Percentiles rank a stretch among this genome's conserved stretches.
These are phyloP conservation scores for Raphidocelis subcapitata DNA, from an alignment of 139 green algal species.

Conservation along the genomic window DNA sequence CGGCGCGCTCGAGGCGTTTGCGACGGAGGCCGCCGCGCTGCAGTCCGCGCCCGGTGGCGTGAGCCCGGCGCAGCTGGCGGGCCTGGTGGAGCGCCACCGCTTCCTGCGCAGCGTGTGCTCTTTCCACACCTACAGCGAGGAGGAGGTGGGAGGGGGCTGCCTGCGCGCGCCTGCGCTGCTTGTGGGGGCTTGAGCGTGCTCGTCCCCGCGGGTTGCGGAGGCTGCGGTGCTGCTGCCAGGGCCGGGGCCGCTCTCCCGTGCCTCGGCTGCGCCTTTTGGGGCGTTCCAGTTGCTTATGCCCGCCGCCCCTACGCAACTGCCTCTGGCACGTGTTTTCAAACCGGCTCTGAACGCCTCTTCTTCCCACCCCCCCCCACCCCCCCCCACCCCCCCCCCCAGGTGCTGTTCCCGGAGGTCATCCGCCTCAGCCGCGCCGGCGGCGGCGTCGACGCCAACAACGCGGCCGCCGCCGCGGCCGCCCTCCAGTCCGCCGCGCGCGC, in stretches of 20 bases:
- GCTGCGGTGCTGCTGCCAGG: too few species aligned
- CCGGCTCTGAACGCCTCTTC: too few species aligned
- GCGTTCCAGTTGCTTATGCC: too few species aligned
- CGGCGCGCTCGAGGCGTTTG: conserved; percentile 76
- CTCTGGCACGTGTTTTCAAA: too few species aligned
- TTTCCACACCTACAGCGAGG: conserved; percentile 88
- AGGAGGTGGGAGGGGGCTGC: conserved; percentile 89
- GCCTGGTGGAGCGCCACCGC: conserved; percentile 73
- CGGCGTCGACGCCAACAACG: not conserved
- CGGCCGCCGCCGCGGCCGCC: not conserved
- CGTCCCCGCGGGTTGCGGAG: too few species aligned
- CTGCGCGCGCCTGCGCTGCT: too few species aligned
- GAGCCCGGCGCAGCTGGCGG: conserved; percentile 42
- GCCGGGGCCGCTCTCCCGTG: too few species aligned
- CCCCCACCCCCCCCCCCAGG: conserved; percentile 46
- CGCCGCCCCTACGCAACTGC: too few species aligned
- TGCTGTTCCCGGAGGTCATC: conserved; percentile 78
- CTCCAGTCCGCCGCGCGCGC: conserved; percentile 13
- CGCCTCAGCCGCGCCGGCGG: conserved; percentile 26
- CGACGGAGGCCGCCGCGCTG: conserved; percentile 59
- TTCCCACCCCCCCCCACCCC: too few species aligned
- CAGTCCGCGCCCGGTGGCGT: conserved; percentile 22
- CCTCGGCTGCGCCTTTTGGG: too few species aligned
- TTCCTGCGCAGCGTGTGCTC: conserved; percentile 86
- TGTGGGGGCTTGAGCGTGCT: too few species aligned